A percentile compares a stretch with the other conserved stretches of the same genome.
phyloP scores from a whole-genome alignment of 2,329 filamentous ascomycete genomes.

The Talaromyces sp. region DNA sequence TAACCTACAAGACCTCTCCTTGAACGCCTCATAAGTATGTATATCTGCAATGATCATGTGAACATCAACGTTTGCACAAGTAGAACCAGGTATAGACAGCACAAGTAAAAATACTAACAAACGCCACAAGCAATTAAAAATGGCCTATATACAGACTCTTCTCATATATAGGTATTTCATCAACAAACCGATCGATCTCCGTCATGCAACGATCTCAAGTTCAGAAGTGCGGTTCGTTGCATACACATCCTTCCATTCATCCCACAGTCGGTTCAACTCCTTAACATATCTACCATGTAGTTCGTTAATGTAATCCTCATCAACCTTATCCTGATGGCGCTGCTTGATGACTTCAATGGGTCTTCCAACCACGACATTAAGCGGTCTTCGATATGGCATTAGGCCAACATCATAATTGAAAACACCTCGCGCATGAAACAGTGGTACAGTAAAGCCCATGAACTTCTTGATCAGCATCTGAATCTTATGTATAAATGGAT shows the following conservation, averaged over 20 bases:
- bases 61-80: not conserved
- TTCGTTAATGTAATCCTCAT: slow-evolving; percentile 72
- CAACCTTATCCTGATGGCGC: slow-evolving; percentile 58
- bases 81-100: not conserved
- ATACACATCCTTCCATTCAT: slow-evolving; percentile 47
- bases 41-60: not conserved
- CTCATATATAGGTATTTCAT: not conserved
- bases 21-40: not conserved
- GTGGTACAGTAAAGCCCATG: slow-evolving; percentile 87
- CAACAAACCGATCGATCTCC: not conserved
- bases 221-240: slow-evolving; percentile 43
- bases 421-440: slow-evolving; percentile 84
- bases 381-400: slow-evolving; percentile 83
- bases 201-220: slow-evolving; percentile 42
- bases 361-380: slow-evolving; percentile 85
- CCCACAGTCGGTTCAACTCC: slow-evolving; percentile 50
- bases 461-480: slow-evolving; percentile 82
- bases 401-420: slow-evolving; percentile 98
- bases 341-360: slow-evolving; percentile 69
- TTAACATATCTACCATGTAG: slow-evolving; percentile 75
- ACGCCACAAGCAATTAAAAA: not conserved
- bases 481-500: slow-evolving; percentile 73
- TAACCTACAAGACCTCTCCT: not conserved
- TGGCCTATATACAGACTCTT: not conserved
- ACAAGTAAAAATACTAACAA: not conserved